Base-by-base conservation (phyloP, 371 early-diverging fungal species). In the Parasitella parasitica region DNA sequence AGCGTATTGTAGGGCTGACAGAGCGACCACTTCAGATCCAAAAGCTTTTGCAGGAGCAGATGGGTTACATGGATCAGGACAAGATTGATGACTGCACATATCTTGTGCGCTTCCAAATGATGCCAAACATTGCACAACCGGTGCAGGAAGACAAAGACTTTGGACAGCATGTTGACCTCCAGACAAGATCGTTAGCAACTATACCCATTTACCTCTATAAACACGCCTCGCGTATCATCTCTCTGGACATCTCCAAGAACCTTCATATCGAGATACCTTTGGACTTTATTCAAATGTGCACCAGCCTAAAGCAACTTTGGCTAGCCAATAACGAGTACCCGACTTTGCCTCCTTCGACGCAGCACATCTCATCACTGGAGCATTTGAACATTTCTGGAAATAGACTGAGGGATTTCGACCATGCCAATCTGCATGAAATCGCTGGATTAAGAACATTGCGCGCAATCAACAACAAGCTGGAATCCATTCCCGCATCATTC, bases 361-460 rank as follows among this genome's bases (percentile, higher is more conserved):
- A 80, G 27, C 73, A 79, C 46, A 79, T 90, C 6, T 48, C 71
- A 18, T 76, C 80, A 8, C 75, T 95, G 34, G 84, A 83, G 59
- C 78, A 82, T 20, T 73, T 96, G 54, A 89, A 94, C 59, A 78
- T 95, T 24, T 90, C 93, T 0, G 84, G 89, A 39, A 97, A 97
- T 38, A 83, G 86, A 27, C 74, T 96, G n/a, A 74, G 70, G 34
- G 79, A 83, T 15, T 69, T 94, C 48, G 84, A 84, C 0, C 79
- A 75, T 52, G 83, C 88, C n/a, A 85, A 84, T 24, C 59, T 96
- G 9, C 82, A 87, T 43, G 66, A 82, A 4, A 71, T 95, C 3
- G 41, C 71, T n/a, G 76, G 79, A 6, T 70, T 97, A 13, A 69
- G 71, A 8, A 83, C 82, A 4, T 76, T 96, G 8, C 77, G 83